Percentiles rank a stretch among this genome's conserved stretches.
Evolutionary conservation across 2,329 filamentous ascomycete species (phyloP).

Genomic region (Aspergillus aculeatinus): DNA sequence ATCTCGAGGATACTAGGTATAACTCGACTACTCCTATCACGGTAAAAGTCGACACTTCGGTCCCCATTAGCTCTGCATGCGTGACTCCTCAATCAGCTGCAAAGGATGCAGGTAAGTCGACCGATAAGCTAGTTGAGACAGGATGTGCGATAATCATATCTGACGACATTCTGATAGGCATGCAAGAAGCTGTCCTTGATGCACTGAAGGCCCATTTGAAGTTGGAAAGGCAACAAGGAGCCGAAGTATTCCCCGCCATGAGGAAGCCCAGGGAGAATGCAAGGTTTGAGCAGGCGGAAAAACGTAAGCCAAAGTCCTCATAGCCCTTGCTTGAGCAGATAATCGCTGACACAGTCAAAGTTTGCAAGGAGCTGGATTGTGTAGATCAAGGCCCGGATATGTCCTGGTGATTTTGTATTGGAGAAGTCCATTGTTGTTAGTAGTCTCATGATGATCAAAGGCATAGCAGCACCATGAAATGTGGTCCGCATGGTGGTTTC

Average conservation of each 20-base stretch:
- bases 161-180: neutral
- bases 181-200: conserved; percentile 16
- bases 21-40: neutral
- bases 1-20: conserved; percentile 5
- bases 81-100: neutral
- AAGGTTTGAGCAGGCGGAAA: conserved; percentile 30
- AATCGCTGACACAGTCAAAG: conserved; percentile 5
- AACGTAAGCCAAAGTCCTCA: conserved; percentile 19
- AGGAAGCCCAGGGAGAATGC: conserved; percentile 25
- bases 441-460: too few species aligned
- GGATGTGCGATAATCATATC: neutral
- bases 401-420: conserved; percentile 14
- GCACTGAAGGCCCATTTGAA: conserved; percentile 24
- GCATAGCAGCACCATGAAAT: too few species aligned
- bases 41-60: neutral
- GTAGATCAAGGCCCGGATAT: conserved; percentile 7
- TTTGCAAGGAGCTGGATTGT: conserved; percentile 25
- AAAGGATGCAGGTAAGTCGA: conserved; percentile 1
- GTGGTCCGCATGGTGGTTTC: too few species aligned
- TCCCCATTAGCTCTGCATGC: neutral
- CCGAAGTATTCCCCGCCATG: conserved; percentile 26
- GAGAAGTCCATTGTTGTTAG: neutral
- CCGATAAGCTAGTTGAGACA: neutral
- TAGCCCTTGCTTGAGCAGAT: neutral
- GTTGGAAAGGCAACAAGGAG: conserved; percentile 22